Evolutionary conservation across 192 early-diverging fungal genomes (phyloP).

Genomic region (Phycomyces nitens): DNA sequence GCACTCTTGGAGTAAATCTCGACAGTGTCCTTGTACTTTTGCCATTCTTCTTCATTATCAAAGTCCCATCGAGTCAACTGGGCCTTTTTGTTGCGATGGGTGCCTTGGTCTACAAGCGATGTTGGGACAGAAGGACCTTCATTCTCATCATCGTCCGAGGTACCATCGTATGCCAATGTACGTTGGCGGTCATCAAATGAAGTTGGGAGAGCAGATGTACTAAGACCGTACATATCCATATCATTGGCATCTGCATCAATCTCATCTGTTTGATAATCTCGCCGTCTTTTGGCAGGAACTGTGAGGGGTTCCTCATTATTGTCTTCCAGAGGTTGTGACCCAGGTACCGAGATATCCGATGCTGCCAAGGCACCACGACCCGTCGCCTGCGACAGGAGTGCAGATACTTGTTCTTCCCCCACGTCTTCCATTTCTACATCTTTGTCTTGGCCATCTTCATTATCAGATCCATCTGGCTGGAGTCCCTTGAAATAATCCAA

Average conservation of each 20-base stretch:
- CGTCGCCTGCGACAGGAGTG: not conserved
- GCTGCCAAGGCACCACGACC: not conserved
- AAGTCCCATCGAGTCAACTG: constrained; percentile 75
- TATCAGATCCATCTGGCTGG: not conserved
- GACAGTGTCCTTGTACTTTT: constrained; percentile 66
- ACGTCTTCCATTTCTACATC: constrained; percentile 16
- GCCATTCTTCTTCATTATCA: constrained; percentile 75
- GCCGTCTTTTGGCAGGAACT: constrained; percentile 1
- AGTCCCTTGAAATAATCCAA: constrained; percentile 26
- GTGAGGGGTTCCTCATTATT: constrained; percentile 25
- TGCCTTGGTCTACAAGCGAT: constrained; percentile 66
- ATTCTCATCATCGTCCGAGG: constrained; percentile 45
- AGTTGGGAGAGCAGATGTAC: constrained; percentile 34
- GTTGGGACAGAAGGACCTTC: constrained; percentile 32
- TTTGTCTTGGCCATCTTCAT: constrained; percentile 28
- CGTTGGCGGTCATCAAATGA: constrained; percentile 31
- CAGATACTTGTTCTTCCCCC: constrained; percentile 1
- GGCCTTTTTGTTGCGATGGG: constrained; percentile 62
- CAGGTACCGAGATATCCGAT: not conserved
- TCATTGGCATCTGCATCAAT: constrained; percentile 45
- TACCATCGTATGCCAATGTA: constrained; percentile 48
- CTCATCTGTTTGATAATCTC: constrained; percentile 22
- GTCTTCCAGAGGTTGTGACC: constrained; percentile 11
- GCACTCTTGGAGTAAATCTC: constrained; percentile 74
- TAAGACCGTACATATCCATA: constrained; percentile 52